Percentiles rank a stretch among this genome's conserved stretches.
Conservation (phyloP, 2,329 filamentous ascomycete species). For the Chrysoporthe austroafricana region DNA sequence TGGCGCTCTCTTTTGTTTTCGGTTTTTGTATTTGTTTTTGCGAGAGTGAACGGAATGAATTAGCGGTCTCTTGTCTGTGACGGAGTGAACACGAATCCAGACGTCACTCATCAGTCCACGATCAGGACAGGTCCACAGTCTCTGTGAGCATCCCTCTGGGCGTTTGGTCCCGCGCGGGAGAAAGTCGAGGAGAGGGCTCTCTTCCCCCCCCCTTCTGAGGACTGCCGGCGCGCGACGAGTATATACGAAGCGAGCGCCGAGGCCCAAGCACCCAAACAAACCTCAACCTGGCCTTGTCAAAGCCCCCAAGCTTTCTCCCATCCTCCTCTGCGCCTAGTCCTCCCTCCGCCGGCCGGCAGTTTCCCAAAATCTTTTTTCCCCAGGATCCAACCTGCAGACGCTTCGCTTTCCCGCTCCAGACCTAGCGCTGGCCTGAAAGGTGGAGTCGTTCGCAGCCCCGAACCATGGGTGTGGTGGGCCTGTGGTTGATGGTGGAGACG, state of each 20-base stretch:
- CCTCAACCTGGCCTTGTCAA: background rate
- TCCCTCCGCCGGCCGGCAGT: slow-evolving; percentile 18
- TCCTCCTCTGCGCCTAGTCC: slow-evolving; percentile 1
- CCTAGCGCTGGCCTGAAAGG: slow-evolving; percentile 7
- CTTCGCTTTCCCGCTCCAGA: slow-evolving; percentile 6
- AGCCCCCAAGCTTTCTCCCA: background rate
- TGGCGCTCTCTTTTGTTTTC: background rate
- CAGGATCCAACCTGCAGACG: slow-evolving; percentile 10
- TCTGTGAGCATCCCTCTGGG: background rate
- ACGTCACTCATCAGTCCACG: slow-evolving; percentile 2
- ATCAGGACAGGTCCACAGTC: background rate
- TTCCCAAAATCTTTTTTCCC: slow-evolving; percentile 9
- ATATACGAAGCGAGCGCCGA: background rate
- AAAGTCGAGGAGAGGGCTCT: background rate
- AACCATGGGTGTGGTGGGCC: slow-evolving; percentile 16
- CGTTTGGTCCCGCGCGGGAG: background rate
- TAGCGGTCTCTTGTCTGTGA: too few species aligned
- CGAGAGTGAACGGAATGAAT: too few species aligned
- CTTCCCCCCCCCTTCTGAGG: too few species aligned
- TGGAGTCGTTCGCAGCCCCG: slow-evolving; percentile 16
- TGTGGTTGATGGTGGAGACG: slow-evolving; percentile 16
- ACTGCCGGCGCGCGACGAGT: background rate
- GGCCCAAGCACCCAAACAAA: background rate
- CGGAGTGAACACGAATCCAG: background rate
- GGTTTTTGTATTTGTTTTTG: background rate